Conservation (phyloP, 108 stramenopile species). For the Cyclotella baltica region DNA sequence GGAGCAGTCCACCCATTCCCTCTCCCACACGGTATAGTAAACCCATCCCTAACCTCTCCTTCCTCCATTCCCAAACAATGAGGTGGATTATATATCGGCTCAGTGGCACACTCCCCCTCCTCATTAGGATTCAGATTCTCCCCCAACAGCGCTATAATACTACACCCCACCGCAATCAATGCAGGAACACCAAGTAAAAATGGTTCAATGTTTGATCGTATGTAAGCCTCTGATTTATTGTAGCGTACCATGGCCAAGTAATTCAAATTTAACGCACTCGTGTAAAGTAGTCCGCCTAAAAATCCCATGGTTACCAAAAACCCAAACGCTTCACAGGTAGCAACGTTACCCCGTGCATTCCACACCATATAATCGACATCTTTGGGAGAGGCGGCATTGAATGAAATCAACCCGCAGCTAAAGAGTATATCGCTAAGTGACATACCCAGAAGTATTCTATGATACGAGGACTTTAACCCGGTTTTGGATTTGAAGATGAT, state of each 20-base stretch:
- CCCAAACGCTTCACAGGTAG: conserved; percentile 12
- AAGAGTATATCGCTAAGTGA: conserved; percentile 2
- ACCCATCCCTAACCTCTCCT: conserved; percentile 12
- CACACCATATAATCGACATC: conserved; percentile 13
- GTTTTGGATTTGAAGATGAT: not conserved
- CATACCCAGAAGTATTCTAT: conserved; percentile 2
- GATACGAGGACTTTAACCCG: not conserved
- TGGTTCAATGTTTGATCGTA: conserved; percentile 2
- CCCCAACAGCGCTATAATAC: not conserved
- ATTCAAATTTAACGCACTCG: conserved; percentile 4
- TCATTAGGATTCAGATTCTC: conserved; percentile 5
- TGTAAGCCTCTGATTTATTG: conserved; percentile 4
- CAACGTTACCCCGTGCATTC: conserved; percentile 14
- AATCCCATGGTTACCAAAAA: not conserved
- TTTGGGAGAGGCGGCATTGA: not conserved
- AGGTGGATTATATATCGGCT: conserved; percentile 8
- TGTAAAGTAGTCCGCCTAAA: not conserved
- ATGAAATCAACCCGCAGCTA: not conserved
- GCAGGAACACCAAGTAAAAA: conserved; percentile 10
- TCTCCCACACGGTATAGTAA: conserved; percentile 12
- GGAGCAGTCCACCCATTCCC: not conserved
- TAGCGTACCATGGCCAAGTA: conserved; percentile 3
- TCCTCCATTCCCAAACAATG: conserved; percentile 17
- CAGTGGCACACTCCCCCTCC: not conserved
- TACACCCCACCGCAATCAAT: not conserved